Evolutionary conservation across 305 asterid genomes (phyloP), one percentile per base, ranked within the genome.

Genomic region (Andrographis paniculata): DNA sequence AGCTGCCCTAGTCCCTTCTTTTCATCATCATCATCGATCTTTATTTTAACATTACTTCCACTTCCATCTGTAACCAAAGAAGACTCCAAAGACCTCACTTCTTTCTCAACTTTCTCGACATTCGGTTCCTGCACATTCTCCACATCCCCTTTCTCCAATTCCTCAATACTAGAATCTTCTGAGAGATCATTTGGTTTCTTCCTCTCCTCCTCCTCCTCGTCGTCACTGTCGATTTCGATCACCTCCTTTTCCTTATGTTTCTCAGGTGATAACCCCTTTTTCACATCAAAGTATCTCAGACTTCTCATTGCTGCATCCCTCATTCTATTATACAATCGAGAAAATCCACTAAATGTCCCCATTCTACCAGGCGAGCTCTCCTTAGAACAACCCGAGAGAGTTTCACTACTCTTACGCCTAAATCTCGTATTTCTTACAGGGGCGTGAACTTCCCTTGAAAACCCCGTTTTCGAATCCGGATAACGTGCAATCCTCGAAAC

Each of bases 371-470:
- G 42, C 1, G 58, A 42, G 13, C 30, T 24, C 21, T 37, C 62
- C 42, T 47, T 55, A 14, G n/a, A 20, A 48, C 59, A 37, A 59
- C 23, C 55, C 17, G 48, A 11, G n/a, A n/a, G n/a, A 38, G 42
- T 12, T 11, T 9, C 70, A 16, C 31, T 42, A 12, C 20, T 45
- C 68, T 52, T 72, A 37, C 20, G 45, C 50, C 72, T 44, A 31
- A 61, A 58, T 51, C 62, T 75, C 6, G 20, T 41, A 20, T 15
- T 60, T 43, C 77, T 73, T 24, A 71, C 62, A 0, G 96, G 93
- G 54, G 85, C 87, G 47, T 80, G 88, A 40, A 59, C 65, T 30
- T 53, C 69, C 46, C 87, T 66, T 17, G 20, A 11, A 43, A 62
- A 52, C 45, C 38, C 47, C 14, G 39, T 5, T 21, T 59, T 70